Evolutionary conservation across 345 rosid genomes (phyloP), one percentile per base, ranked within the genome.

Genomic region (Luvunga scandens): DNA sequence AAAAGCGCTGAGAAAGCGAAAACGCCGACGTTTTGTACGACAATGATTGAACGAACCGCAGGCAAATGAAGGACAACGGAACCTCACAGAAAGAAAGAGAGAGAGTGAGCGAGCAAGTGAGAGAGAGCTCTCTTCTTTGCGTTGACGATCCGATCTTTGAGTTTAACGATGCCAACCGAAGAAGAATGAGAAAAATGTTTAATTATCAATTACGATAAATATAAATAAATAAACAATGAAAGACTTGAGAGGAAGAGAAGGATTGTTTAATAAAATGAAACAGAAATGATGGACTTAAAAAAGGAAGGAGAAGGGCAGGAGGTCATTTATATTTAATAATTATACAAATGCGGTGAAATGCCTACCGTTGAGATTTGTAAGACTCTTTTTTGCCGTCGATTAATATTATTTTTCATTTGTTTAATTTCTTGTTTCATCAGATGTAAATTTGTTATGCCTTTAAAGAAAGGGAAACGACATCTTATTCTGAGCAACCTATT

Each of bases 61-160:
- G 22, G 63, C 21, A 50, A 18, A 36, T 14, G 72, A 56, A 74
- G 66, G 66, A 18, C 12, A 36, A 56, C 66, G 56, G 31, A 25
- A 59, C 64, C 62, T 61, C 57, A 61, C 31, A 39, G 27, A 77
- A 3, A 57, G 75, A 33, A 24, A 71, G 72, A 71, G 73, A 67
- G 68, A 60, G 71, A 22, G 56, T 22, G 55, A 22, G 75, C 1
- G 67, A 12, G 31, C 19, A 53, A 39, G 69, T 38, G 74, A 66
- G 75, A 48, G 64, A 36, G 73, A 13, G 53, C 56, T 71, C 55
- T 71, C 72, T 76, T 61, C 76, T 57, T 69, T 71, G 73, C 73
- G 72, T 39, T 81, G 38, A 65, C 62, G 84, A 81, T 81, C 84
- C 81, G 84, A 81, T 81, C 81, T 77, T 81, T 69, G 45, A 77